Evolutionary conservation across 371 early-diverging fungal genomes (phyloP), one percentile per base, ranked within the genome.

Genomic region (Actinomucor elegans): DNA sequence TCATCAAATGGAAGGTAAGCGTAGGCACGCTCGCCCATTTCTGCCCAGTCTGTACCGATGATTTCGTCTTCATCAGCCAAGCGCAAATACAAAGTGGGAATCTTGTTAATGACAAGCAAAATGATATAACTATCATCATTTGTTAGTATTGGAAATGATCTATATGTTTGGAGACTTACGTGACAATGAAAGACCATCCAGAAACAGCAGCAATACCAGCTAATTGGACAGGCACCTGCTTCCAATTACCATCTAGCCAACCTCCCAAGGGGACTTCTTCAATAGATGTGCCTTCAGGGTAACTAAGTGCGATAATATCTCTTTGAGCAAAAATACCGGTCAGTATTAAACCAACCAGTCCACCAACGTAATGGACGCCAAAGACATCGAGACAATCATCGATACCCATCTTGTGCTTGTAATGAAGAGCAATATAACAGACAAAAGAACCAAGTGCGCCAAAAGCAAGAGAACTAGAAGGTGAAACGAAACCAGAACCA

Each of bases 311-410:
- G 28, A 82, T 78, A 31, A 91, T 62, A 55, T 64, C 66, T 34
- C 71, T 69, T 54, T 77, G 63, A n/a, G 91, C 89, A 75, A 91
- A 91, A 17, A 91, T 48, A 52, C 89, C 90, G 0, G 90, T 89
- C 44, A 87, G 64, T 12, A 90, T 48, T 18, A 77, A 72, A 24
- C 91, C 91, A 5, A 88, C 70, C 41, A 87, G 53, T 38, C 93
- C 90, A 33, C 89, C 90, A 33, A 89, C 67, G 35, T 86, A 88
- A 67, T 87, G 85, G 0, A 86, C 81, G 31, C 79, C 84, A 69
- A 87, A 84, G 1, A 84, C 86, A 54, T 89, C 89, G 29, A 90
- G 68, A 31, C 81, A 81, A 64, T 91, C 92, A 63, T 93, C 94
- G 49, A 84, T 87, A 15, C 87, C 77, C 41, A 87, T 70, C 35